Evolutionary conservation across 805 yeast species (phyloP).

Genomic region (Yarrowia osloensis): DNA sequence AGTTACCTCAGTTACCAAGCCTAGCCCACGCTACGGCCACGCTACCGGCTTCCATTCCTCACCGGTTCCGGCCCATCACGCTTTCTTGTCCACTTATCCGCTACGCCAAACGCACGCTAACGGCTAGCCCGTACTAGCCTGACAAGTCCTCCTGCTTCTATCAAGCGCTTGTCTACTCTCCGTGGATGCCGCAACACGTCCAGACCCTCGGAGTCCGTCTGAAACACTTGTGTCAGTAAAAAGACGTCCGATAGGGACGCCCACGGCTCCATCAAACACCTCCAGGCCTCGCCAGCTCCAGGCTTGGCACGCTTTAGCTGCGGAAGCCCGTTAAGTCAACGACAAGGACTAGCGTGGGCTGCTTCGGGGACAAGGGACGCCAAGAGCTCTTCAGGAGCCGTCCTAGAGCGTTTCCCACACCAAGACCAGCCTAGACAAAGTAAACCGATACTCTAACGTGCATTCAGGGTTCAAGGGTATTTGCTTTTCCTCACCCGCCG

Average conservation of each 20-base stretch:
- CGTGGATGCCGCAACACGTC: neutral
- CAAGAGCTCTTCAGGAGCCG: neutral
- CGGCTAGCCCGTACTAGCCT: neutral
- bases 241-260: too few species aligned
- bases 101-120: neutral
- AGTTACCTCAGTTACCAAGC: too few species aligned
- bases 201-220: too few species aligned
- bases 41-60: neutral
- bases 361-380: neutral
- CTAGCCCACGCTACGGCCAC: too few species aligned
- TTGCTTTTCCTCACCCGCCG: too few species aligned
- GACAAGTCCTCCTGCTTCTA: neutral
- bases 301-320: neutral
- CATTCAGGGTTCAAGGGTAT: neutral
- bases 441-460: neutral
- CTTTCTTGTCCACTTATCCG: neutral
- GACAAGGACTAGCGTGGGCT: neutral
- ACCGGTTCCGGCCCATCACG: neutral
- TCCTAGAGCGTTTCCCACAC: neutral
- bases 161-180: neutral
- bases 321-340: neutral
- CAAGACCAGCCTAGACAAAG: neutral
- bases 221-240: too few species aligned
- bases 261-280: too few species aligned
- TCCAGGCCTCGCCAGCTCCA: too few species aligned